Base-by-base conservation (phyloP, 345 rosid species). In the Populus tremula region DNA sequence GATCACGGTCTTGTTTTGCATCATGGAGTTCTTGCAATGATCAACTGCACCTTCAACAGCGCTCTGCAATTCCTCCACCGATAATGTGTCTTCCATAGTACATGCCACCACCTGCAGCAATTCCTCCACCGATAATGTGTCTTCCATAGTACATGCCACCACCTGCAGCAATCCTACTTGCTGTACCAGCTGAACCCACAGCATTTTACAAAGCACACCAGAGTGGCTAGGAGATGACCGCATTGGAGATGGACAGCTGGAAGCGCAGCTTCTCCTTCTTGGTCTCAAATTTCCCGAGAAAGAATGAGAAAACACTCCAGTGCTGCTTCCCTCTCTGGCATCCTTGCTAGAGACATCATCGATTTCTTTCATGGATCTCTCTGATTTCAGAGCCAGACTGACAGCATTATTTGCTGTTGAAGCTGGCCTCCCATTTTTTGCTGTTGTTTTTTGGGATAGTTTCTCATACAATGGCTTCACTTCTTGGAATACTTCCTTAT, bases 1-100 rank as follows among this genome's bases (percentile, higher is more conserved):
- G 75, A 79, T 82, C 84, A 85, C 47, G 23, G 39, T 75, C 78
- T 82, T 87, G 83, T 79, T 87, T 73, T 85, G 87, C 62, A 84
- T 31, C 94, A 91, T 77, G 25, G 97, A 93, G 85, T 93, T 93
- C 85, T 92, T 92, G 90, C 97, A 92, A 75, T 91, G 97, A 70
- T 92, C 88, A 56, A 92, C 93, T 45, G 99, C 99, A 70, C 99
- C 96, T 86, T 95, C 98, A 56, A 93, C 93, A 20, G 99, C 98
- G 74, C 91, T 89, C 77, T 91, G 99, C 72, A 95, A 74, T 82
- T 95, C 98, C 74, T 93, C 98, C 98, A 91, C 91, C 1, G 98
- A 88, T 45, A 98, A 93, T 16, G 75, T 8, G 53, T 82, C 88
- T 2, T 29, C 75, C 21, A 27, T 39, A 75, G 69, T 76, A 56